phyloP scores from a whole-genome alignment of 2,329 filamentous ascomycete genomes.

The Alternaria arborescens region DNA sequence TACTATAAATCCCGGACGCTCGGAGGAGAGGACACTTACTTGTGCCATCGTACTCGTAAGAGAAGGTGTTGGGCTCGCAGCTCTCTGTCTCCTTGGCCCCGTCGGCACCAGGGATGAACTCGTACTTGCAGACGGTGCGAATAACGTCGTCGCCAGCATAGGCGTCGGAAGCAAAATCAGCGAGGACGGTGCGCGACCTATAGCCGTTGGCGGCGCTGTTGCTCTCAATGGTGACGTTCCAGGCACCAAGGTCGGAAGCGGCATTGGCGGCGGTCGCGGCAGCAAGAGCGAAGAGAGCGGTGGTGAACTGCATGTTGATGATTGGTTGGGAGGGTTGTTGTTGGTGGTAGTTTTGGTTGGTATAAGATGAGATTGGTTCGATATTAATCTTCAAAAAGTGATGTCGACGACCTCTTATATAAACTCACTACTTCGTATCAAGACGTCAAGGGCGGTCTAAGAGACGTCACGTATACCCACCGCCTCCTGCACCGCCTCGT shows the following conservation, averaged over 20 bases:
- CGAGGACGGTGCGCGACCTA: not conserved
- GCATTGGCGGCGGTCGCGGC: not conserved
- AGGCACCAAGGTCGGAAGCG: not conserved
- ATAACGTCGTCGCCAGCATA: slow-evolving; percentile 11
- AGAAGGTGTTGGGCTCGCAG: slow-evolving; percentile 13
- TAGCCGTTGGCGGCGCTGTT: not conserved
- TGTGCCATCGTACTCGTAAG: slow-evolving; percentile 8
- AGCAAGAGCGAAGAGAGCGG: slow-evolving; percentile 9
- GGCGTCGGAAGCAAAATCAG: slow-evolving; percentile 16
- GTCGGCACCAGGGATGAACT: not conserved
- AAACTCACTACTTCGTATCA: not conserved
- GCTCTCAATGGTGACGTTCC: not conserved
- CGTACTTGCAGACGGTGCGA: slow-evolving; percentile 6
- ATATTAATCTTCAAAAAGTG: not conserved
- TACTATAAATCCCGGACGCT: not conserved
- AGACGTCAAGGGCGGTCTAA: slow-evolving; percentile 3
- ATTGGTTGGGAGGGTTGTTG: not conserved
- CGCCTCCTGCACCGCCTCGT: not conserved
- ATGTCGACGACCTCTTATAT: not conserved
- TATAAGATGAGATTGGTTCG: not conserved
- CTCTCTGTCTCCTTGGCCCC: not conserved
- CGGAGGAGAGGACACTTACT: slow-evolving; percentile 9
- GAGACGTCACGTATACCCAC: not conserved
- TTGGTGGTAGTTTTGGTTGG: not conserved
- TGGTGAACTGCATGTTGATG: slow-evolving; percentile 9